phyloP scores from a whole-genome alignment of 129 eudicot genomes.

The Deinandra increscens region DNA sequence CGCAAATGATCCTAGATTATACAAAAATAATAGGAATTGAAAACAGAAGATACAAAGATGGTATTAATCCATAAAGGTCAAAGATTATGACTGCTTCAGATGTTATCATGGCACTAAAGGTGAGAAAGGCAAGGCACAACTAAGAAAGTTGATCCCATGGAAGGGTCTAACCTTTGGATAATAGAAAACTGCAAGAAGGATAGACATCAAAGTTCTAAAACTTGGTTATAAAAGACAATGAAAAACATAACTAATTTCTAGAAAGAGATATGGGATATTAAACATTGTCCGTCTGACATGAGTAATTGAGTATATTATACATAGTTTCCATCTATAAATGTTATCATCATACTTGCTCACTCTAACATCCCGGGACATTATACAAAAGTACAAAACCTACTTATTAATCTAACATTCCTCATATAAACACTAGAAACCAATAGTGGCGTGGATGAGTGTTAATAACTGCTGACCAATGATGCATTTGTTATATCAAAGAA shows the following conservation, averaged over 20 bases:
- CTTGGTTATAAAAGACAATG: not conserved
- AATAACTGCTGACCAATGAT: not conserved
- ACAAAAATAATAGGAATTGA: not conserved
- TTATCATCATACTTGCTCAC: not conserved
- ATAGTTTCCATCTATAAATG: not conserved
- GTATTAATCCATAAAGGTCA: not conserved
- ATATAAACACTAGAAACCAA: constrained; percentile 12
- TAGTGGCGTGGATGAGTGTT: not conserved
- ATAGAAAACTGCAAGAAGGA: not conserved
- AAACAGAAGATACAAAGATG: not conserved
- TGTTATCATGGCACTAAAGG: constrained; percentile 1
- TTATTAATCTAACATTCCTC: not conserved
- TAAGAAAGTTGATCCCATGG: not conserved
- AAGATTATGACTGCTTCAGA: constrained; percentile 1
- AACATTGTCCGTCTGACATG: not conserved
- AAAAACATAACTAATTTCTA: not conserved
- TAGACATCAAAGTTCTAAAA: not conserved
- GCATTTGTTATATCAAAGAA: constrained; percentile 12
- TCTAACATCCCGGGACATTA: not conserved
- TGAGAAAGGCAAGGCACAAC: not conserved
- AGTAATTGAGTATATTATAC: not conserved
- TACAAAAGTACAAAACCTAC: not conserved
- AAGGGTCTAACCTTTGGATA: not conserved
- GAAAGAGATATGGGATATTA: not conserved
- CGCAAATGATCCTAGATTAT: not conserved